These are phyloP conservation scores for Selaginella tamariscina DNA, from an alignment of 75 land plant species.

Conservation along the genomic window DNA sequence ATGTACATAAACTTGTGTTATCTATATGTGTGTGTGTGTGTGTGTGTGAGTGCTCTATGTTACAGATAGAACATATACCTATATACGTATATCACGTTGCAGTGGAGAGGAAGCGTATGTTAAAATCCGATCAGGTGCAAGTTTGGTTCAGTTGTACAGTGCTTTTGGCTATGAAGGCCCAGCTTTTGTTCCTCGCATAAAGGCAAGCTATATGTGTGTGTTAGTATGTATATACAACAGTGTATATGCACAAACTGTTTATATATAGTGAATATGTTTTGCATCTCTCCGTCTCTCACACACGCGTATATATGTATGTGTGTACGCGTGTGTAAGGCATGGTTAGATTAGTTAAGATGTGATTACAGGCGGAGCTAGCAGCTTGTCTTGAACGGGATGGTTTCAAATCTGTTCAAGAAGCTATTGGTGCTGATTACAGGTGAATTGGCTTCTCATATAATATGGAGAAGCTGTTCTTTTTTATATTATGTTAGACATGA, in stretches of 20 bases:
- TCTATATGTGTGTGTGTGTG: too few species aligned
- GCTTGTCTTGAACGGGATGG: conserved; percentile 91
- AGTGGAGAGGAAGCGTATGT: conserved; percentile 98
- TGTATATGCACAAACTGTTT: neutral
- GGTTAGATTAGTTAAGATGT: neutral
- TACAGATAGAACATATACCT: too few species aligned
- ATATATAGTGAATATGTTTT: too few species aligned
- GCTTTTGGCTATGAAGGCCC: conserved; percentile 97
- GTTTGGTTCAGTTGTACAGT: conserved; percentile 89
- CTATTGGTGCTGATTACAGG: conserved; percentile 73
- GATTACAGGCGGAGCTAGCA: conserved; percentile 66
- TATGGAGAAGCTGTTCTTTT: too few species aligned
- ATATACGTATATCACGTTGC: too few species aligned
- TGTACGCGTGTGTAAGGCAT: neutral
- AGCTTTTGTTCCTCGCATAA: conserved; percentile 74
- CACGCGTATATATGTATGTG: neutral
- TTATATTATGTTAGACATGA: too few species aligned
- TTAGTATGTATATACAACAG: neutral
- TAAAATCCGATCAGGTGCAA: conserved; percentile 89
- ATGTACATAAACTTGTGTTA: too few species aligned
- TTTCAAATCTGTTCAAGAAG: conserved; percentile 78
- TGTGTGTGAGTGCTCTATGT: too few species aligned
- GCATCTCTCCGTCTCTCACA: too few species aligned
- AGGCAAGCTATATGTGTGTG: conserved; percentile 35
- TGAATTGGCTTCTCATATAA: neutral